Evolutionary conservation across 345 rosid genomes (phyloP).

Genomic region (Garcia nutans): DNA sequence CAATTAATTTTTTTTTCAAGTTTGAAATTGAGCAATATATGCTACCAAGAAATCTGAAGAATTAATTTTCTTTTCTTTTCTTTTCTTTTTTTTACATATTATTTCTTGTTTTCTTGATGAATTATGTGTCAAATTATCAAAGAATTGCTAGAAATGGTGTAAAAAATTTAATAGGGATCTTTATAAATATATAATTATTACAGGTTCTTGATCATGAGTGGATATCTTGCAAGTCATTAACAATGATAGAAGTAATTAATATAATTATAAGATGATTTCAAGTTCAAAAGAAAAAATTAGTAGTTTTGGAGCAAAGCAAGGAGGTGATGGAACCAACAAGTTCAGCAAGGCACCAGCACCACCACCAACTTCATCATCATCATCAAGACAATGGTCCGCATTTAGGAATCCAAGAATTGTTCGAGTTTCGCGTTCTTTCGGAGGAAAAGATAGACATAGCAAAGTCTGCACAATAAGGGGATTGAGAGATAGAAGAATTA

Average conservation of each 20-base stretch:
- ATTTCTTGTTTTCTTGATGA: no score
- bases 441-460: constrained; percentile 98
- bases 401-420: constrained; percentile 92
- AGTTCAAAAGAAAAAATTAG: constrained; percentile 45
- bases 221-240: constrained; percentile 20
- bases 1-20: not conserved
- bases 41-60: not conserved
- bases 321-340: constrained; percentile 32
- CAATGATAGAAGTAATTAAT: constrained; percentile 28
- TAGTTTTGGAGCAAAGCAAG: constrained; percentile 48
- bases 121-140: no score
- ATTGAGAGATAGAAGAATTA: constrained; percentile 76
- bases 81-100: no score
- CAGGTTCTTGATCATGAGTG: not conserved
- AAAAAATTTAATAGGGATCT: not conserved
- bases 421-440: constrained; percentile 76
- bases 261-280: constrained; percentile 44
- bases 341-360: not conserved
- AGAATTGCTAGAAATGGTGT: not conserved
- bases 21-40: not conserved
- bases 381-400: constrained; percentile 82
- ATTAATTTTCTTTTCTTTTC: not conserved
- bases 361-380: no score
- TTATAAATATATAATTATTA: no score
- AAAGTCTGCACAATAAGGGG: constrained; percentile 94